Percentiles rank a stretch among this genome's conserved stretches.
phyloP scores from a whole-genome alignment of 352 stramenopile genomes.

The Thraustotheca clavata region DNA sequence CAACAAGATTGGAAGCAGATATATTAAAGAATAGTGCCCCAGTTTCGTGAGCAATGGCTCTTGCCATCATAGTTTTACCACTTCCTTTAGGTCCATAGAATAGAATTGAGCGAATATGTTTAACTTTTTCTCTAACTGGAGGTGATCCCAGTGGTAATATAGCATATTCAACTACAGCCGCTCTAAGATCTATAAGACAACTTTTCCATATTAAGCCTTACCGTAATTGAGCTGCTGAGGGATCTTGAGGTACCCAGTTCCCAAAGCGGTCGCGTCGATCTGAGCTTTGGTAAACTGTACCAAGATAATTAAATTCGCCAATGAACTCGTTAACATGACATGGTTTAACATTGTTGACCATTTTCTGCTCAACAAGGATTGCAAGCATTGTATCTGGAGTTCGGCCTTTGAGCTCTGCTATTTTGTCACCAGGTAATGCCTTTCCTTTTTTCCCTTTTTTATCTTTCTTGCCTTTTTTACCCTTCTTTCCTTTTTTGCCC shows the following conservation, averaged over 20 bases:
- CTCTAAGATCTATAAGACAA: neutral
- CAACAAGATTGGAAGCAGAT: conserved; percentile 85
- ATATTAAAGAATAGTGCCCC: conserved; percentile 93
- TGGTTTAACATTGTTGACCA: conserved; percentile 58
- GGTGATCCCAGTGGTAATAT: conserved; percentile 81
- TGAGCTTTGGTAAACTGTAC: conserved; percentile 54
- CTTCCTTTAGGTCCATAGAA: conserved; percentile 88
- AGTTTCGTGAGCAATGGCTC: conserved; percentile 88
- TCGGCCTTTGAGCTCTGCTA: conserved; percentile 86
- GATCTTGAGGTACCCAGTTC: conserved; percentile 87
- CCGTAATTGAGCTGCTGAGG: conserved; percentile 85
- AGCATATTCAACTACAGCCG: conserved; percentile 64
- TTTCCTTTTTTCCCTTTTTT: conserved; percentile 62
- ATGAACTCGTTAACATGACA: conserved; percentile 72
- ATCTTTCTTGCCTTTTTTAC: conserved; percentile 38
- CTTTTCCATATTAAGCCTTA: conserved; percentile 47
- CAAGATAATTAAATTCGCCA: conserved; percentile 89
- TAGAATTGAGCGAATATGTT: conserved; percentile 84
- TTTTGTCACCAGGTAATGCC: conserved; percentile 85
- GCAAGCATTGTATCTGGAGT: conserved; percentile 85
- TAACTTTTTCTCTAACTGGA: conserved; percentile 62
- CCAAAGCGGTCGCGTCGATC: conserved; percentile 56
- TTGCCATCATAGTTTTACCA: conserved; percentile 91
- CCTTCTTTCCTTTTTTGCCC: conserved; percentile 35
- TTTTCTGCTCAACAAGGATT: conserved; percentile 81